Conservation (phyloP, 768 basidiomycete genomes). For the Tulasnella sp. region DNA sequence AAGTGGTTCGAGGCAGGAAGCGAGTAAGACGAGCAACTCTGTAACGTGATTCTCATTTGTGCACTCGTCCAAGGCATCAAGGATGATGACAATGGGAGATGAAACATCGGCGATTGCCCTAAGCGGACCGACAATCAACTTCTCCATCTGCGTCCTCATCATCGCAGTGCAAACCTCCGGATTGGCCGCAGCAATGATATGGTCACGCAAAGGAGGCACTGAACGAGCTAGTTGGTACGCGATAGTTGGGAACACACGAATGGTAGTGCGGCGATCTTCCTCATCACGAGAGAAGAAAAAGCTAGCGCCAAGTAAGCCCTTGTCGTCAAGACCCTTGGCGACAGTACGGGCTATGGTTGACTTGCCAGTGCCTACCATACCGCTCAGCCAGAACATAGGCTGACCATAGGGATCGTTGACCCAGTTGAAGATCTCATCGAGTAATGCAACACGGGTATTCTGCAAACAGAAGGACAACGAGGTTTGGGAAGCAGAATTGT, state of each 20-base stretch:
- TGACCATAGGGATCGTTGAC: slow-evolving; percentile 2
- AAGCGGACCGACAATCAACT: slow-evolving; percentile 18
- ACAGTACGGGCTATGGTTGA: slow-evolving; percentile 30
- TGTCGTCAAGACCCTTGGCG: slow-evolving; percentile 19
- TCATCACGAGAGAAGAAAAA: slow-evolving; percentile 26
- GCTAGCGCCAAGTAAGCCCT: slow-evolving; percentile 25
- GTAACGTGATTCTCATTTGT: slow-evolving; percentile 6
- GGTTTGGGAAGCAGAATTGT: not conserved
- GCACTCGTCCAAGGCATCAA: slow-evolving; percentile 31
- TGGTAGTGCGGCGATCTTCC: slow-evolving; percentile 18
- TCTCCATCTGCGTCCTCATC: slow-evolving; percentile 19
- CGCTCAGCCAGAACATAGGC: slow-evolving; percentile 25
- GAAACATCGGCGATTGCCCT: not conserved
- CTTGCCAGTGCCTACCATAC: slow-evolving; percentile 31
- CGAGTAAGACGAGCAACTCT: slow-evolving; percentile 21
- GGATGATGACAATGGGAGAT: slow-evolving; percentile 24
- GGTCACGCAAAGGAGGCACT: slow-evolving; percentile 3
- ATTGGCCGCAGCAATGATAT: slow-evolving; percentile 8
- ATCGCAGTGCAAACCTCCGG: slow-evolving; percentile 6
- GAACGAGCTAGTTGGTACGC: slow-evolving; percentile 24
- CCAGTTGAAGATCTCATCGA: slow-evolving; percentile 2
- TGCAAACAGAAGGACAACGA: not conserved
- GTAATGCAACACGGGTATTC: not conserved
- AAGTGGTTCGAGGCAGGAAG: no score
- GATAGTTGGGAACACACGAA: slow-evolving; percentile 26